Conservation (phyloP, 139 green algal species). For the Deuterostichococcus epilithicus region DNA sequence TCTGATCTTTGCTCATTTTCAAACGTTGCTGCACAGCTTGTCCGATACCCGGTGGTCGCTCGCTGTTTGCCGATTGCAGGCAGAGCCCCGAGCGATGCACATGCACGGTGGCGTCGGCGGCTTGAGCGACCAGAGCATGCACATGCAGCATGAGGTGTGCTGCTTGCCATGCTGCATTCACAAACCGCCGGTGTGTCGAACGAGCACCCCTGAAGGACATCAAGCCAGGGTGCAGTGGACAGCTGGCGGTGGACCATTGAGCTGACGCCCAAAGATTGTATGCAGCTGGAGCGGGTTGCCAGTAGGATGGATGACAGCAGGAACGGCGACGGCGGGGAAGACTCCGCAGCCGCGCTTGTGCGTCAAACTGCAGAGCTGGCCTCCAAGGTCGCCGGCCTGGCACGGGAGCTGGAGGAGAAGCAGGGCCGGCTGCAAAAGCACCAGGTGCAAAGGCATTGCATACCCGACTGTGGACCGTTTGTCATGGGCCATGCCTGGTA, state of each 20-base stretch:
- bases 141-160: no score
- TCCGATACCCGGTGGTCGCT: neutral
- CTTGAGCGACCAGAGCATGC: no score
- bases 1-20: neutral
- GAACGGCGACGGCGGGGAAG: neutral
- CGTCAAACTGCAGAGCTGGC: neutral
- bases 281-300: neutral
- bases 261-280: neutral
- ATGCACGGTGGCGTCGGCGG: no score
- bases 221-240: no score
- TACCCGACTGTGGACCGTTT: neutral
- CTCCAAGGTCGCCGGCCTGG: neutral
- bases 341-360: neutral
- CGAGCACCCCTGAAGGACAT: no score
- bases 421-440: neutral
- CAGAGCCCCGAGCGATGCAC: no score
- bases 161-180: no score
- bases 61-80: neutral
- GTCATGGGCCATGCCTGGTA: neutral
- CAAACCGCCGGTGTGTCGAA: no score
- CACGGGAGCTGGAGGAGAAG: neutral
- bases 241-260: neutral
- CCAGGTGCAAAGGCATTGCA: neutral
- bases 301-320: no score
- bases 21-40: neutral